Evolutionary conservation across 176 grass and related monocot genomes (phyloP).

Genomic region (Pontederia paniculata): DNA sequence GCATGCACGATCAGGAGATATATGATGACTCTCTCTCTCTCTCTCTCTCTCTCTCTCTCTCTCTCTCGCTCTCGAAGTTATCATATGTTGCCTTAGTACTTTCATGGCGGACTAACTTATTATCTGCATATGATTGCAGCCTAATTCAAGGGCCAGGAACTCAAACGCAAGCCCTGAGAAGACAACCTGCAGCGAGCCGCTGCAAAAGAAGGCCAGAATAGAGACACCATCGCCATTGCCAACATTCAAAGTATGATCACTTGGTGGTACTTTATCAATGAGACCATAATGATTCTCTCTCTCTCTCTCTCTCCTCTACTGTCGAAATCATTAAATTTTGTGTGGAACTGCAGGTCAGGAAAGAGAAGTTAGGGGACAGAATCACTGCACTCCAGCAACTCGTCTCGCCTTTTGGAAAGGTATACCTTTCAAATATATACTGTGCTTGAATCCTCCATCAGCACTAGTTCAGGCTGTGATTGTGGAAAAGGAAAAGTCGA

Average conservation of each 20-base stretch:
- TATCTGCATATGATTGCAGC: slow-evolving; percentile 19
- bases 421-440: slow-evolving; percentile 8
- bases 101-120: neutral
- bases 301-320: neutral
- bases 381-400: slow-evolving; percentile 96
- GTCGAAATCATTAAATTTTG: no score
- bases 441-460: neutral
- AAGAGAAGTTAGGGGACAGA: slow-evolving; percentile 98
- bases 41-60: neutral
- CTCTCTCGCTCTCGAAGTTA: no score
- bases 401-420: slow-evolving; percentile 99
- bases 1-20: neutral
- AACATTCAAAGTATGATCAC: slow-evolving; percentile 66
- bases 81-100: no score
- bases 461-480: no score
- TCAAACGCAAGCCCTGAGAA: slow-evolving; percentile 31
- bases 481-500: no score
- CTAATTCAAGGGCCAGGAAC: slow-evolving; percentile 27
- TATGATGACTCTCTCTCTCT: neutral
- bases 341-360: slow-evolving; percentile 49
- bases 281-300: neutral
- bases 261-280: neutral
- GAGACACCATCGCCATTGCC: slow-evolving; percentile 57
- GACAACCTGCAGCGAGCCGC: slow-evolving; percentile 23
- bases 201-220: slow-evolving; percentile 53